Conservation (phyloP, 1,284 basidiomycete genomes). For the Pseudozyma tsukubaensis region DNA sequence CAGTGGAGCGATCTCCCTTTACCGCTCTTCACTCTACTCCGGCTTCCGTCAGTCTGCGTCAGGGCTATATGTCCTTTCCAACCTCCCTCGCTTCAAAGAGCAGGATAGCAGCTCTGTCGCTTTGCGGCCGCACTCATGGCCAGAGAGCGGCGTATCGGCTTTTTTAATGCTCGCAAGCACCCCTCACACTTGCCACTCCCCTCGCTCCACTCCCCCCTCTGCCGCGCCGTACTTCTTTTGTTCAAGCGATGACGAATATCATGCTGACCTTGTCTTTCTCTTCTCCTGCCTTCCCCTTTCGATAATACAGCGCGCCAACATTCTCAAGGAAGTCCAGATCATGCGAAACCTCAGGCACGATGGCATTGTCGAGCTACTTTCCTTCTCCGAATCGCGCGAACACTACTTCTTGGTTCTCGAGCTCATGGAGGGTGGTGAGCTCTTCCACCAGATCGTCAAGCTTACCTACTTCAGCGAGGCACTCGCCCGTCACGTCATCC, state of each 20-base stretch:
- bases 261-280: slow-evolving; percentile 47
- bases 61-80: too few relatives aligned
- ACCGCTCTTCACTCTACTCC: background rate
- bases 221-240: background rate
- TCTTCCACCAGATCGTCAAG: slow-evolving; percentile 99
- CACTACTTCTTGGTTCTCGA: slow-evolving; percentile 96
- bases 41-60: too few relatives aligned
- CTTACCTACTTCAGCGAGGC: slow-evolving; percentile 95
- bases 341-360: slow-evolving; percentile 95
- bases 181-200: too few relatives aligned
- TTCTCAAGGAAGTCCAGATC: slow-evolving; percentile 99
- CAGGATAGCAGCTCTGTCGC: slow-evolving; percentile 32
- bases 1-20: too few relatives aligned
- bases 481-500: slow-evolving; percentile 82
- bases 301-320: slow-evolving; percentile 85
- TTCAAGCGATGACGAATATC: background rate
- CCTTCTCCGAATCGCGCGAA: slow-evolving; percentile 81
- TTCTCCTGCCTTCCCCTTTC: slow-evolving; percentile 38
- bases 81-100: too few relatives aligned
- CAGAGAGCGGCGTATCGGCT: slow-evolving; percentile 38
- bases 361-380: slow-evolving; percentile 77
- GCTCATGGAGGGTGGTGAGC: slow-evolving; percentile 83
- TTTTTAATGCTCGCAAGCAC: too few relatives aligned
- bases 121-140: slow-evolving; percentile 49
- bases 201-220: slow-evolving; percentile 4